These are phyloP conservation scores for Trametes sanguinea DNA, from an alignment of 768 basidiomycete species.

Conservation along the genomic window DNA sequence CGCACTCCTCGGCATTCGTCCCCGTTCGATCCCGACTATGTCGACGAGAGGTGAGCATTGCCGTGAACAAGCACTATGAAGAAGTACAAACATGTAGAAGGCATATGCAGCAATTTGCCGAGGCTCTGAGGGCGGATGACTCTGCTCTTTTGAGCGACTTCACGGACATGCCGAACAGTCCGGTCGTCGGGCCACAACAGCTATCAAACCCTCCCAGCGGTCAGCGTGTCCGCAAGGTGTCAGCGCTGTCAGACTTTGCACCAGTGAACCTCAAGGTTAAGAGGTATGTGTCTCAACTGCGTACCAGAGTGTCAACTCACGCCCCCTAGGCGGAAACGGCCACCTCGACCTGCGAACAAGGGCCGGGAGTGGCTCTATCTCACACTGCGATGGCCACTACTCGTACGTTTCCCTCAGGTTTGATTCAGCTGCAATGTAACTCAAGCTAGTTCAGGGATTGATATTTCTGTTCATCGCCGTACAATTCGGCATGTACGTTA, in stretches of 20 bases:
- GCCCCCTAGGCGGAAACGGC: conserved; percentile 37
- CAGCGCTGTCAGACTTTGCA: conserved; percentile 85
- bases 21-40: conserved; percentile 54
- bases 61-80: too few relatives aligned
- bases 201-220: conserved; percentile 28
- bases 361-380: conserved; percentile 76
- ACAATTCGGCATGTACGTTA: conserved; percentile 85
- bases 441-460: conserved; percentile 53
- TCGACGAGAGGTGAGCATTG: conserved; percentile 62
- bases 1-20: background rate
- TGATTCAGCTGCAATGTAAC: background rate
- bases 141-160: conserved; percentile 18
- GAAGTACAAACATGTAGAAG: conserved; percentile 32
- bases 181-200: conserved; percentile 14
- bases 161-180: conserved; percentile 28
- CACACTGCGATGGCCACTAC: conserved; percentile 82
- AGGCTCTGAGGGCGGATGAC: conserved; percentile 53
- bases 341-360: conserved; percentile 37
- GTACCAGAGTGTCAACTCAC: background rate
- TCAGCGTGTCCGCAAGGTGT: conserved; percentile 72
- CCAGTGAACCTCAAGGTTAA: conserved; percentile 86
- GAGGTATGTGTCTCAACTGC: conserved; percentile 46
- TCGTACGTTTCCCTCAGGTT: conserved; percentile 46
- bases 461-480: conserved; percentile 81
- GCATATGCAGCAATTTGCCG: conserved; percentile 75